Conservation (phyloP, 176 grass and related monocot genomes). For the Alopecurus myosuroides region DNA sequence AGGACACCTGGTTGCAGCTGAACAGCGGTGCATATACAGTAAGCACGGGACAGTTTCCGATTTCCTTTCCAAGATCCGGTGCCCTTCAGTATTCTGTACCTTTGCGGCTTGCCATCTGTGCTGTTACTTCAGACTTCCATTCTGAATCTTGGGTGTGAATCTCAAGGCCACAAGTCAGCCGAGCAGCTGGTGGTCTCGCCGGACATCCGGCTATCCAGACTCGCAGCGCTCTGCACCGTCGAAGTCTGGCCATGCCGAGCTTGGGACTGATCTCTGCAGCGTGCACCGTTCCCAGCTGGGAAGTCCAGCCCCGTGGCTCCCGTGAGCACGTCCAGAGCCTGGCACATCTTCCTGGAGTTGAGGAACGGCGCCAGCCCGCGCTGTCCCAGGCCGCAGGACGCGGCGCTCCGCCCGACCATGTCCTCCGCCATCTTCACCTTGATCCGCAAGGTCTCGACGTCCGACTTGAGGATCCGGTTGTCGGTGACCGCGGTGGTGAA, state of each 20-base stretch:
- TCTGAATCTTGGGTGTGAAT: not conserved
- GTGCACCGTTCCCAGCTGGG: slow-evolving; percentile 22
- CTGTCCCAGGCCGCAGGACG: slow-evolving; percentile 55
- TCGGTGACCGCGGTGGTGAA: slow-evolving; percentile 64
- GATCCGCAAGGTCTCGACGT: slow-evolving; percentile 68
- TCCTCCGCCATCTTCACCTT: slow-evolving; percentile 97
- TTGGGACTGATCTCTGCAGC: slow-evolving; percentile 28
- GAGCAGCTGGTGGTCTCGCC: slow-evolving; percentile 25
- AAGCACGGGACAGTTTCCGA: not conserved
- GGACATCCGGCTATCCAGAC: slow-evolving; percentile 30
- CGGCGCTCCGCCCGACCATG: slow-evolving; percentile 52
- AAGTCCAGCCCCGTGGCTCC: slow-evolving; percentile 35
- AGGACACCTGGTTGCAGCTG: not conserved
- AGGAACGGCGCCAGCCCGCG: slow-evolving; percentile 61
- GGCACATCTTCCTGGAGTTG: slow-evolving; percentile 43
- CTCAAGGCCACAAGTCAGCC: slow-evolving; percentile 43
- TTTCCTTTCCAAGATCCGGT: not conserved
- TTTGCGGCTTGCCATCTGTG: not conserved
- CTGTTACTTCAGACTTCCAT: too few relatives aligned
- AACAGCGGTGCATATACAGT: not conserved
- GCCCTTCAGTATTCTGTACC: not conserved
- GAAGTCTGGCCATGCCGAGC: slow-evolving; percentile 44
- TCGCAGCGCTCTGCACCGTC: slow-evolving; percentile 38
- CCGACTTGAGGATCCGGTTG: slow-evolving; percentile 84
- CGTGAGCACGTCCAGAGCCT: slow-evolving; percentile 44